Evolutionary conservation across 805 yeast species (phyloP).

Genomic region (Yarrowia deformans): DNA sequence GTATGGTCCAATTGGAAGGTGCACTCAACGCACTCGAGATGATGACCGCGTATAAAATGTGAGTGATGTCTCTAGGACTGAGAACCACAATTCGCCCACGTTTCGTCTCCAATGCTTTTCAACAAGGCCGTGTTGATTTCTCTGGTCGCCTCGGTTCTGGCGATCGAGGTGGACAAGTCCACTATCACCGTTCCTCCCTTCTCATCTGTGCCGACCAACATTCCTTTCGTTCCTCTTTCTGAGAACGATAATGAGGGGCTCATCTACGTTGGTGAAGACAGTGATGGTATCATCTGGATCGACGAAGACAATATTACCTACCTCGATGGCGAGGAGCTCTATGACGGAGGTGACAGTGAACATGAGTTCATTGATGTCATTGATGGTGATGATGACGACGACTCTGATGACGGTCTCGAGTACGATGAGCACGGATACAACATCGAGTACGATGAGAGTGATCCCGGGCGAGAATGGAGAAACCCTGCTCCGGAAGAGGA

Average conservation of each 20-base stretch:
- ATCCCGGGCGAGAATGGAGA: not conserved
- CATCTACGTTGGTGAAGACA: conserved; percentile 17
- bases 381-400: not conserved
- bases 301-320: conserved; percentile 20
- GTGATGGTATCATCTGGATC: not conserved
- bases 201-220: not conserved
- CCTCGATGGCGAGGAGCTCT: conserved; percentile 13
- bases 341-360: not conserved
- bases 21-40: not conserved
- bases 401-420: too few species aligned
- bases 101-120: conserved; percentile 2
- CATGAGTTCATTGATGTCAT: conserved; percentile 18
- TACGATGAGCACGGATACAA: conserved; percentile 6
- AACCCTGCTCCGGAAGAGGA: conserved; percentile 11
- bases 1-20: not conserved
- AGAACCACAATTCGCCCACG: not conserved
- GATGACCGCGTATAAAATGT: not conserved
- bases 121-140: conserved; percentile 12
- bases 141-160: not conserved
- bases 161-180: not conserved
- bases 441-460: conserved; percentile 21
- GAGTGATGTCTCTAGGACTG: not conserved
- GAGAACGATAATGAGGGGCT: not conserved
- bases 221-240: not conserved
- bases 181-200: conserved; percentile 3